phyloP scores from a whole-genome alignment of 805 yeast genomes.

The Yarrowia sp. region DNA sequence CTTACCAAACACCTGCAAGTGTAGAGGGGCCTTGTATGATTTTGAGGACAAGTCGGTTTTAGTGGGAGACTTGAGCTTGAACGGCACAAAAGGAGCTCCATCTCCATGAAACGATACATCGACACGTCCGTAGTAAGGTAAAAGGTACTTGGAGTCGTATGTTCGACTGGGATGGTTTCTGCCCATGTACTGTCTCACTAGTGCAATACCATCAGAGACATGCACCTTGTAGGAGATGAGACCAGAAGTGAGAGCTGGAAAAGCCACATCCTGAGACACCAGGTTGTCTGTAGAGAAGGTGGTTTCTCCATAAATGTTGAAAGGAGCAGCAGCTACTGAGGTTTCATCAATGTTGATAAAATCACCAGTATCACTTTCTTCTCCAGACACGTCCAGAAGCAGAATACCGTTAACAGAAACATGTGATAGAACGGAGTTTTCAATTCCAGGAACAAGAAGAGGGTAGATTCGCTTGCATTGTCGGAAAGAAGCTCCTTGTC shows the following conservation, averaged over 20 bases:
- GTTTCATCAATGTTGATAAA: slow-evolving; percentile 9
- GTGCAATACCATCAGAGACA: neutral
- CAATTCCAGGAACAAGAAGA: neutral
- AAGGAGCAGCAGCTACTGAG: neutral
- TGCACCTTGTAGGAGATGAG: slow-evolving; percentile 4
- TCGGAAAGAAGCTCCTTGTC: slow-evolving; percentile 15
- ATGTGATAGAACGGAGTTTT: neutral
- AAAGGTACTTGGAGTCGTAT: slow-evolving; percentile 76
- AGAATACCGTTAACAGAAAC: neutral
- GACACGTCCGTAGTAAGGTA: slow-evolving; percentile 61
- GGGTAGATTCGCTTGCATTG: slow-evolving; percentile 11
- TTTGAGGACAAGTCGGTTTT: neutral
- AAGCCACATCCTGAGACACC: slow-evolving; percentile 7
- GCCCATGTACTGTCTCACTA: slow-evolving; percentile 4
- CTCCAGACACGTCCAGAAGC: neutral
- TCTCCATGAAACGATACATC: slow-evolving; percentile 59
- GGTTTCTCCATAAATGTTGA: neutral
- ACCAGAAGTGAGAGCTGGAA: slow-evolving; percentile 12
- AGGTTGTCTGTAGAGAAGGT: neutral
- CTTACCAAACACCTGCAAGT: slow-evolving; percentile 36
- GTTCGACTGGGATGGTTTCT: slow-evolving; percentile 44
- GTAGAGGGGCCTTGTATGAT: slow-evolving; percentile 29
- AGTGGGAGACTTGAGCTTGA: slow-evolving; percentile 21
- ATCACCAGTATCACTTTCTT: neutral
- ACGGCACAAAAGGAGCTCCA: neutral